Base-by-base conservation (phyloP, 2,329 filamentous ascomycete genomes). In the Alternaria sp. region DNA sequence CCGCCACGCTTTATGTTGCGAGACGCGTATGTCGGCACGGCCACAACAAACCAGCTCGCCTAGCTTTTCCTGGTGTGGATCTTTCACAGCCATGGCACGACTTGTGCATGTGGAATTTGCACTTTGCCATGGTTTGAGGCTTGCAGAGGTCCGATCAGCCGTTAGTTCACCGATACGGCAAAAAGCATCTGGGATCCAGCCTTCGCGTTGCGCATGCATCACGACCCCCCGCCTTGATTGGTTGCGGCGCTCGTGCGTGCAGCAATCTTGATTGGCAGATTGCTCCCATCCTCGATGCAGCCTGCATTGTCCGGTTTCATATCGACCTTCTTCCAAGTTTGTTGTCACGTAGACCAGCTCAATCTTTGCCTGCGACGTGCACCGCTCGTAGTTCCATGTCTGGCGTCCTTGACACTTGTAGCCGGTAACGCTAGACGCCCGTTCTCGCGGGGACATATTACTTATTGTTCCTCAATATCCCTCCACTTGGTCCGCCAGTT, bases 251-350 rank as follows among this genome's bases (percentile, higher is more conserved):
- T 60, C 65, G 54, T 53, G 36, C 54, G 53, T 44, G 54, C 54
- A 53, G n/a, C 40, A 36, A 44, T 19, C n/a, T 46, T 77, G 67
- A 78, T 78, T 79, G 71, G 77, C 60, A 52, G 57, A 45, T 61
- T 63, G 56, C 57, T 57, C 62, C 61, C 65, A 61, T 65, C 63
- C 55, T 64, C 69, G 63, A 70, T 67, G 67, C 58, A 58, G 51
- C 47, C 63, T 52, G 60, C 64, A 61, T 55, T 51, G 59, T 60
- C 69, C 63, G 68, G 76, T 78, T 78, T 78, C 75, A 77, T 57
- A 62, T 71, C 65, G 61, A 59, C 63, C 60, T 66, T 70, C 67
- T 77, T 79, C 76, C 76, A 76, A 68, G 76, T 78, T 78, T 78
- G 73, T 73, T 77, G 62, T 15, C 73, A 72, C 68, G 44, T 68